A percentile compares a stretch with the other conserved stretches of the same genome.
Conservation (phyloP, 2,329 filamentous ascomycete genomes). For the Neurospora sp. region DNA sequence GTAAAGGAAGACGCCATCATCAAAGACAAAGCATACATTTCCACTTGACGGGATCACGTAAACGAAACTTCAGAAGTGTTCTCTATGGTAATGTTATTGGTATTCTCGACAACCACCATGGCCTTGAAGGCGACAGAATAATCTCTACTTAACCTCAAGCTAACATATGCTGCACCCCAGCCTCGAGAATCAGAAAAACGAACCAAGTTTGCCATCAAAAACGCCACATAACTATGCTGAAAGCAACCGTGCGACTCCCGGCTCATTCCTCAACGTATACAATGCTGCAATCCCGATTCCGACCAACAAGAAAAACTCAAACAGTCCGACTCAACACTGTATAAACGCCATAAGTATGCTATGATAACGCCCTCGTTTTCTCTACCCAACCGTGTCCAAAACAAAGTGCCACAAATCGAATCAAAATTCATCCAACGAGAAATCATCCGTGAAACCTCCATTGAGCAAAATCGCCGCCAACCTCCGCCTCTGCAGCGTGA, state of each 20-base stretch:
- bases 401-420: neutral
- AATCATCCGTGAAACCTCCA: slow-evolving; percentile 53
- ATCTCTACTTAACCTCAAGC: neutral
- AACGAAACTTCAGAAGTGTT: neutral
- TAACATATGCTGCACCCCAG: neutral
- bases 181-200: neutral
- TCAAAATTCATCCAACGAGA: slow-evolving; percentile 35
- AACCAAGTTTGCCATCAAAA: neutral
- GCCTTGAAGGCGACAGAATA: neutral
- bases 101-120: neutral
- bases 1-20: neutral
- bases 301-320: neutral
- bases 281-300: neutral
- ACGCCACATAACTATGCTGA: neutral
- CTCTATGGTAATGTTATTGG: neutral
- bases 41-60: neutral
- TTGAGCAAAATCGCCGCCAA: slow-evolving; percentile 59
- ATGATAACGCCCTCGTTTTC: neutral
- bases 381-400: neutral
- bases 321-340: neutral
- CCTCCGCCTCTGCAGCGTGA: slow-evolving; percentile 48
- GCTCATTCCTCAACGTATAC: neutral
- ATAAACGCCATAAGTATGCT: neutral
- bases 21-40: neutral
- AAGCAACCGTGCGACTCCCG: neutral